phyloP scores from a whole-genome alignment of 2,329 filamentous ascomycete genomes.

The Aureobasidium musti region DNA sequence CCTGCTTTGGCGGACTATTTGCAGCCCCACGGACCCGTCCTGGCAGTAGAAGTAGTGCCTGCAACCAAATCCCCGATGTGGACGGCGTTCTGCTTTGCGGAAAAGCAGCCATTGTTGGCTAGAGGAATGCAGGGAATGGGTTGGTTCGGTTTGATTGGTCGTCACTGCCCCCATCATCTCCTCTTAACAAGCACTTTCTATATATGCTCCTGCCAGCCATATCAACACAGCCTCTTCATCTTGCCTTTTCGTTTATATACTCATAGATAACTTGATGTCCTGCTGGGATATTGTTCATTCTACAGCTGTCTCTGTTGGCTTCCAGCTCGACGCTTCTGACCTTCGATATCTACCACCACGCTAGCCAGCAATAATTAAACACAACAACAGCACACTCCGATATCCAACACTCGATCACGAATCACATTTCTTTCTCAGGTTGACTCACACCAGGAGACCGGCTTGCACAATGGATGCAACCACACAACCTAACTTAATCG shows the following conservation, averaged over 20 bases:
- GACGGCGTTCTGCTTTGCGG: slow-evolving; percentile 16
- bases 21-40: not conserved
- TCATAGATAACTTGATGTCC: not conserved
- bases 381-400: not conserved
- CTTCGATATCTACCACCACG: slow-evolving; percentile 5
- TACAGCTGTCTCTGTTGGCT: not conserved
- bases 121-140: slow-evolving; percentile 5
- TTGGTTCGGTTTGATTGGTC: slow-evolving; percentile 20
- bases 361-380: not conserved
- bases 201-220: slow-evolving; percentile 9
- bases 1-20: slow-evolving; percentile 9
- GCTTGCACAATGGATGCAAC: not conserved
- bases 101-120: not conserved
- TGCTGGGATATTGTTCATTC: not conserved
- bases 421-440: not conserved
- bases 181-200: not conserved
- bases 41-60: slow-evolving; percentile 3
- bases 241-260: not conserved
- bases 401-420: not conserved
- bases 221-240: not conserved
- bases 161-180: not conserved
- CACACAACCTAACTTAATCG: not conserved
- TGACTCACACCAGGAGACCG: no score
- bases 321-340: not conserved
- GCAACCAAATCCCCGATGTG: slow-evolving; percentile 7